These are phyloP conservation scores for Aspergillus baeticus DNA, from an alignment of 495 filamentous ascomycete species.

Conservation along the genomic window DNA sequence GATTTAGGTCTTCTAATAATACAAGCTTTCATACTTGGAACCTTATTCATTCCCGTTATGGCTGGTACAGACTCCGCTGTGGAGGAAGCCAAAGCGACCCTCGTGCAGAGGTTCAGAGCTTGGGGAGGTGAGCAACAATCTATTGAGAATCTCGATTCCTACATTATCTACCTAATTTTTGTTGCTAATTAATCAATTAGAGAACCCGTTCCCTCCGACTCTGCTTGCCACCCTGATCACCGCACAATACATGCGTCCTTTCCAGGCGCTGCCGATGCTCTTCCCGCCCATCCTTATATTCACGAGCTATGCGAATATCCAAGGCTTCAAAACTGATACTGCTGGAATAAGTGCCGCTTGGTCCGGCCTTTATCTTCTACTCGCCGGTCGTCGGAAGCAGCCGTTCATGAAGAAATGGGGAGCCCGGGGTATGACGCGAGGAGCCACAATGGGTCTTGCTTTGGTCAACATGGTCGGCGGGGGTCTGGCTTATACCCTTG, in stretches of 20 bases:
- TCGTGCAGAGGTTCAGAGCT: constrained; percentile 51
- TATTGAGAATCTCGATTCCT: not conserved
- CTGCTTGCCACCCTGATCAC: constrained; percentile 77
- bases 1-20: too few relatives aligned
- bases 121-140: constrained; percentile 68
- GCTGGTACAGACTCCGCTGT: constrained; percentile 29
- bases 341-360: constrained; percentile 85
- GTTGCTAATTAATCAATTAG: constrained; percentile 38
- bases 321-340: constrained; percentile 73
- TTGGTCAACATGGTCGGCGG: constrained; percentile 68
- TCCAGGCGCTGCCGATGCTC: constrained; percentile 71
- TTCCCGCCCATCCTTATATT: constrained; percentile 86
- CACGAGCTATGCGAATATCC: constrained; percentile 78
- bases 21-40: too few relatives aligned
- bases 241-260: constrained; percentile 73
- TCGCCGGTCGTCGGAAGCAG: constrained; percentile 66
- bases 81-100: constrained; percentile 46
- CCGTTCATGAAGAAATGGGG: constrained; percentile 61
- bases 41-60: constrained; percentile 10
- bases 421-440: constrained; percentile 66
- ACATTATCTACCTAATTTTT: not conserved
- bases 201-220: constrained; percentile 75
- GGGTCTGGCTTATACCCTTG: constrained; percentile 68
- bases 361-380: constrained; percentile 79
- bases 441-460: constrained; percentile 69